Percentiles rank a stretch among this genome's conserved stretches.
These are phyloP conservation scores for Russula sp. DNA, from an alignment of 768 basidiomycete genomes.

Conservation along the genomic window DNA sequence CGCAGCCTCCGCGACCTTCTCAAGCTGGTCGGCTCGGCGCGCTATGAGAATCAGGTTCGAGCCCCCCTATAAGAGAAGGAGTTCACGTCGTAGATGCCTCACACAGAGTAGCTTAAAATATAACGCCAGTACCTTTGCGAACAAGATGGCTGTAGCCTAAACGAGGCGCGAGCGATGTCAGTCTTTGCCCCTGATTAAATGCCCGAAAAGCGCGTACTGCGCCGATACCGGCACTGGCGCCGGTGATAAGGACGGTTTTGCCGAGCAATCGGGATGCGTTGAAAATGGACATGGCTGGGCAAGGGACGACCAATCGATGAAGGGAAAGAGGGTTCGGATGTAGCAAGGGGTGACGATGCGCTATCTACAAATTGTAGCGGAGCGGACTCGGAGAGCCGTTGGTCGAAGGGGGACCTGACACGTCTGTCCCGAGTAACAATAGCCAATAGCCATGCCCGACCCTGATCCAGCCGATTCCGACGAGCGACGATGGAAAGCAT, in stretches of 20 bases:
- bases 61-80: slow-evolving; percentile 50
- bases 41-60: slow-evolving; percentile 85
- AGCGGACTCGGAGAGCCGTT: not conserved
- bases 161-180: slow-evolving; percentile 6
- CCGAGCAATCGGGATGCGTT: slow-evolving; percentile 72
- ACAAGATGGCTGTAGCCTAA: slow-evolving; percentile 82
- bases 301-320: not conserved
- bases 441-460: not conserved
- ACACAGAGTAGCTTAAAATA: not conserved
- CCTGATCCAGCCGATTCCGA: not conserved
- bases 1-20: slow-evolving; percentile 64
- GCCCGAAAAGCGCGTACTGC: slow-evolving; percentile 46
- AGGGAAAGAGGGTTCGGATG: not conserved
- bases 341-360: not conserved
- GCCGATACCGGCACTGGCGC: slow-evolving; percentile 87
- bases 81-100: not conserved
- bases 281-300: slow-evolving; percentile 65
- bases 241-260: slow-evolving; percentile 85
- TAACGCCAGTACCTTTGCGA: slow-evolving; percentile 62
- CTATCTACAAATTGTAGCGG: not conserved
- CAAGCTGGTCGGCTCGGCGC: slow-evolving; percentile 66
- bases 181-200: not conserved
- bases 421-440: not conserved
- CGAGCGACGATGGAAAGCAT: slow-evolving; percentile 16
- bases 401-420: not conserved